These are phyloP conservation scores for Amauroascus niger DNA, from an alignment of 2,329 filamentous ascomycete genomes.

Conservation along the genomic window DNA sequence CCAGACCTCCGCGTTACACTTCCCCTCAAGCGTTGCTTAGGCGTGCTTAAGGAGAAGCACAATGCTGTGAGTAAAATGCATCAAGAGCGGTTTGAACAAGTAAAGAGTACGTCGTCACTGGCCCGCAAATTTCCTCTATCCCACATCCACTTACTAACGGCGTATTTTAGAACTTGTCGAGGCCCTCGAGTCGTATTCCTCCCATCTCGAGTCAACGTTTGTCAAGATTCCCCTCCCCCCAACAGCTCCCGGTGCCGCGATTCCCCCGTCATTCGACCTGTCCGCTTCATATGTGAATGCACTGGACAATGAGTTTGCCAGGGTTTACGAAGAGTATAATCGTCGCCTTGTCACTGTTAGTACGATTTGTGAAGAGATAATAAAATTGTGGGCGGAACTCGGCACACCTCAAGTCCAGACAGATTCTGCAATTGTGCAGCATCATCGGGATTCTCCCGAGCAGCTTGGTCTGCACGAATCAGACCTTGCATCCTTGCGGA, in stretches of 20 bases:
- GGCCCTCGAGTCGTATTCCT: slow-evolving; percentile 91
- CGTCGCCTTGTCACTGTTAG: slow-evolving; percentile 69
- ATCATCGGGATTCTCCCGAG: slow-evolving; percentile 82
- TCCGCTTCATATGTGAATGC: slow-evolving; percentile 77
- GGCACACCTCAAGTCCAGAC: slow-evolving; percentile 90
- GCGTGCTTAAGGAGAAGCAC: slow-evolving; percentile 76
- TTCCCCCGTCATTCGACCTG: slow-evolving; percentile 82
- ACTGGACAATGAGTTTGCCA: slow-evolving; percentile 81
- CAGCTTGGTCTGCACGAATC: slow-evolving; percentile 87
- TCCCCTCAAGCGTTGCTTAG: slow-evolving; percentile 70
- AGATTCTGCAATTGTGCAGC: slow-evolving; percentile 75
- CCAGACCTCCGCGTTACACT: slow-evolving; percentile 62
- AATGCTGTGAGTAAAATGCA: slow-evolving; percentile 69
- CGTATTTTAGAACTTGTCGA: slow-evolving; percentile 68
- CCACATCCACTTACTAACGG: slow-evolving; percentile 16
- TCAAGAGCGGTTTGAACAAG: slow-evolving; percentile 86
- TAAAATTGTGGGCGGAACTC: slow-evolving; percentile 90
- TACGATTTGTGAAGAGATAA: slow-evolving; percentile 68
- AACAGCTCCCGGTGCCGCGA: slow-evolving; percentile 61
- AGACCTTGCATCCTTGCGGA: slow-evolving; percentile 62
- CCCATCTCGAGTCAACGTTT: slow-evolving; percentile 84
- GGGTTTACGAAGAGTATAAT: slow-evolving; percentile 94
- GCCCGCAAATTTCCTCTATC: not conserved
- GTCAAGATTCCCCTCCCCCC: slow-evolving; percentile 78
- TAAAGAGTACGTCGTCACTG: slow-evolving; percentile 61